These are phyloP conservation scores for Xylariales sp. DNA, from an alignment of 2,329 filamentous ascomycete genomes.

Conservation along the genomic window DNA sequence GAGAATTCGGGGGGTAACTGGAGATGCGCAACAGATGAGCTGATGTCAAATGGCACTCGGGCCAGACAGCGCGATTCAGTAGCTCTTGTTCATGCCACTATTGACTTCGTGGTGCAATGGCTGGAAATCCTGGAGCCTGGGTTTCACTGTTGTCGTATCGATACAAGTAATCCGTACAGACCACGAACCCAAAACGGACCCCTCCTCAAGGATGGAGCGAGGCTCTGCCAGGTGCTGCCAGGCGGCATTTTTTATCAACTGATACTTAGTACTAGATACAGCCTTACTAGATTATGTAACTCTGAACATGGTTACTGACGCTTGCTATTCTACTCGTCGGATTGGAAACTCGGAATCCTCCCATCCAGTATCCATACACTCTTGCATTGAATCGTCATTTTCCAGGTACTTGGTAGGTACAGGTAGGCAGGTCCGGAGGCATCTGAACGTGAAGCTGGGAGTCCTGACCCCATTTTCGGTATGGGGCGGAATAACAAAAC, in stretches of 20 bases:
- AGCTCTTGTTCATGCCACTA: constrained; percentile 16
- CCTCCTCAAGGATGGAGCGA: neutral
- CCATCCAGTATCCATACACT: too few relatives aligned
- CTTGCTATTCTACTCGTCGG: too few relatives aligned
- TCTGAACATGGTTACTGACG: too few relatives aligned
- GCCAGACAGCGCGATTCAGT: constrained; percentile 17
- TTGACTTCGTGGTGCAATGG: constrained; percentile 10
- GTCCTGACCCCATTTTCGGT: too few relatives aligned
- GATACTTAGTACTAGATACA: neutral
- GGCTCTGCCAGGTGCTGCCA: too few relatives aligned
- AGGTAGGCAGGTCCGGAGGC: too few relatives aligned
- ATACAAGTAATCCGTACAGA: constrained; percentile 4
- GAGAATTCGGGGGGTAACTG: constrained; percentile 20
- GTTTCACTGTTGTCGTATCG: constrained; percentile 3
- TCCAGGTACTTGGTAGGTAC: too few relatives aligned
- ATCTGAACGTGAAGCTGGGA: too few relatives aligned
- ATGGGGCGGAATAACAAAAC: too few relatives aligned
- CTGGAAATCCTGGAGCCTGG: constrained; percentile 9
- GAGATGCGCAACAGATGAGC: constrained; percentile 14
- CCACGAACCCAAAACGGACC: neutral
- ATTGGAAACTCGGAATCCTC: too few relatives aligned
- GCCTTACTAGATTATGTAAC: too few relatives aligned
- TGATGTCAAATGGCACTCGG: constrained; percentile 26
- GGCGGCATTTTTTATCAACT: neutral
- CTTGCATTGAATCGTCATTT: too few relatives aligned